Evolutionary conservation across 345 rosid species (phyloP), one percentile per base, ranked within the genome.

Genomic region (Zanthoxylum bungeanum): DNA sequence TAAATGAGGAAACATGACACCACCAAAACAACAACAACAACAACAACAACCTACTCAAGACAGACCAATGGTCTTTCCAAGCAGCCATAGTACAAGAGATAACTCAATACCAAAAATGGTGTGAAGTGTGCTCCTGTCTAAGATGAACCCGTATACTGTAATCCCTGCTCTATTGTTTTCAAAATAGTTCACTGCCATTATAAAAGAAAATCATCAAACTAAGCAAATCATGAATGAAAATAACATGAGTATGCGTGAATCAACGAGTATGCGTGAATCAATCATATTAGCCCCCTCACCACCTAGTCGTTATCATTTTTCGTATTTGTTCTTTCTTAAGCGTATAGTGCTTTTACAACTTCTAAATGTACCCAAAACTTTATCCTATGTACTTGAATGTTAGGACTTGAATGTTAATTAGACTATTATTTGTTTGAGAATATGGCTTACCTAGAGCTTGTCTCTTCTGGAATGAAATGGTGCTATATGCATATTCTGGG

Each of bases 121-220:
- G 76, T 89, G 98, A 4, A 95, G 83, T 9, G 98, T 90, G 72
- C 82, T 82, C 78, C 98, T 74, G 64, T 95, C 98, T 0, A 92
- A 81, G 7, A 85, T 86, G 80, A 88, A 91, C 40, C 98, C 99
- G 39, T 81, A 95, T 68, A 95, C 79, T 0, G 99, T 91, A 63
- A 95, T 91, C 71, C 98, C 99, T 7, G 97, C 93, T 71, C 70
- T 80, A 25, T 95, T 95, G 81, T 92, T 95, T 91, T 95, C 98
- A 24, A 92, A 92, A 81, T 92, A 95, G 53, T 81, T 81, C 84
- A 95, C 98, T 95, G 88, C 82, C 75, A 71, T 44, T 4, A 58
- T 27, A 50, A 71, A 55, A 44, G n/a, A n/a, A 19, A 67, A 61
- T 47, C 73, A 71, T 68, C 71, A 31, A 33, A 47, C 19, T 66